phyloP scores from a whole-genome alignment of 495 filamentous ascomycete genomes.

The Talaromyces adpressus region DNA sequence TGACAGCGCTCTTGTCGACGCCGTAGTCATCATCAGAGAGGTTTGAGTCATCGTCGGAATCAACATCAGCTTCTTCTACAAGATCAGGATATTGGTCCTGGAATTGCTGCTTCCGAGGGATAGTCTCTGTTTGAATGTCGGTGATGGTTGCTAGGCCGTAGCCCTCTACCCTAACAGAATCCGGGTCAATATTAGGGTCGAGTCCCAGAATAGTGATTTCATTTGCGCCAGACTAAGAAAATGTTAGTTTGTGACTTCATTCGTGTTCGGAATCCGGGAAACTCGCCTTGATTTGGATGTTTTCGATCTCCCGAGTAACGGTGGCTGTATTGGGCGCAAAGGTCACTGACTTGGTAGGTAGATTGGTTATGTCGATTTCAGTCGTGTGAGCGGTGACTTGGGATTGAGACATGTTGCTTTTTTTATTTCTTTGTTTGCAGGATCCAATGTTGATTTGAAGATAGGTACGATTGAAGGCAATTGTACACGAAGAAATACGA shows the following conservation, averaged over 20 bases:
- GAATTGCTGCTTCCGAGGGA: slow-evolving; percentile 53
- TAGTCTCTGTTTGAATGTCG: slow-evolving; percentile 55
- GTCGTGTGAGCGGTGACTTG: neutral
- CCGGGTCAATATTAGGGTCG: slow-evolving; percentile 54
- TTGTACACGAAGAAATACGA: neutral
- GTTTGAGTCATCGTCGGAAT: slow-evolving; percentile 10
- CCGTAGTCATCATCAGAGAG: slow-evolving; percentile 23
- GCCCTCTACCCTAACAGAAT: slow-evolving; percentile 66
- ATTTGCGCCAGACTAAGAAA: slow-evolving; percentile 48
- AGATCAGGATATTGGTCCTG: slow-evolving; percentile 49
- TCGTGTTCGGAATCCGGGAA: neutral
- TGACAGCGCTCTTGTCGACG: slow-evolving; percentile 13
- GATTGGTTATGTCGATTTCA: slow-evolving; percentile 37
- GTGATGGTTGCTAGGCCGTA: slow-evolving; percentile 53
- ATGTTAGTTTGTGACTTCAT: neutral
- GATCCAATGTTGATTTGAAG: no score
- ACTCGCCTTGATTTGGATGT: slow-evolving; percentile 48
- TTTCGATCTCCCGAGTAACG: slow-evolving; percentile 55
- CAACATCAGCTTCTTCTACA: slow-evolving; percentile 28
- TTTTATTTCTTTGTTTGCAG: neutral
- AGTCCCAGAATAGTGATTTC: slow-evolving; percentile 61
- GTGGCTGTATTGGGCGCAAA: slow-evolving; percentile 56
- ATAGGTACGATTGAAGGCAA: neutral
- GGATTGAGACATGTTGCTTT: neutral
- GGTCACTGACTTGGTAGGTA: slow-evolving; percentile 53